Percentiles rank a stretch among this genome's conserved stretches.
phyloP scores from a whole-genome alignment of 345 rosid species.

The Capsella bursapastoris region DNA sequence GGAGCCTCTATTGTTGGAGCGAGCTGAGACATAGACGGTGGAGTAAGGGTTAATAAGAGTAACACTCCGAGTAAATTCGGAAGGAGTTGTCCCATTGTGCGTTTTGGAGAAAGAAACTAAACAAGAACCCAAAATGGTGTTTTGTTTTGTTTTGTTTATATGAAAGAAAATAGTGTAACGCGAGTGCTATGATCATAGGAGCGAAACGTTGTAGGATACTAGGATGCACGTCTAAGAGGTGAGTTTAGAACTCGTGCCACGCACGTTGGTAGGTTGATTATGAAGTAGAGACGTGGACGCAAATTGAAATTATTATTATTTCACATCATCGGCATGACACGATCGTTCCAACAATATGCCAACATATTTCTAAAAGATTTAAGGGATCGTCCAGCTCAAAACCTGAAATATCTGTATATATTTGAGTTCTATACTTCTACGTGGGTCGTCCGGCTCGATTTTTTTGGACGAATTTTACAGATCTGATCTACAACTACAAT shows the following conservation, averaged over 20 bases:
- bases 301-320: slow-evolving; percentile 7
- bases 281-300: slow-evolving; percentile 36
- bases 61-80: slow-evolving; percentile 36
- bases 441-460: background rate
- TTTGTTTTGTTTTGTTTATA: background rate
- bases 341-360: slow-evolving; percentile 33
- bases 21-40: slow-evolving; percentile 54
- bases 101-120: background rate
- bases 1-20: slow-evolving; percentile 32
- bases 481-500: background rate
- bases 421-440: too few relatives aligned
- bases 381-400: background rate
- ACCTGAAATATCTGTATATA: background rate
- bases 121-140: background rate
- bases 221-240: slow-evolving; percentile 41
- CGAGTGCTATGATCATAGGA: slow-evolving; percentile 23
- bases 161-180: slow-evolving; percentile 9
- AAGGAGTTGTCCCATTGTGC: slow-evolving; percentile 24
- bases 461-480: background rate
- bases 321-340: slow-evolving; percentile 36
- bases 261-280: slow-evolving; percentile 40
- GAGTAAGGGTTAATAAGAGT: slow-evolving; percentile 28
- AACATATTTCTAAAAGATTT: background rate
- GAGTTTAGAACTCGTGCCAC: slow-evolving; percentile 27
- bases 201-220: slow-evolving; percentile 32